phyloP scores from a whole-genome alignment of 2,329 filamentous ascomycete genomes.

The Colletotrichum lini region DNA sequence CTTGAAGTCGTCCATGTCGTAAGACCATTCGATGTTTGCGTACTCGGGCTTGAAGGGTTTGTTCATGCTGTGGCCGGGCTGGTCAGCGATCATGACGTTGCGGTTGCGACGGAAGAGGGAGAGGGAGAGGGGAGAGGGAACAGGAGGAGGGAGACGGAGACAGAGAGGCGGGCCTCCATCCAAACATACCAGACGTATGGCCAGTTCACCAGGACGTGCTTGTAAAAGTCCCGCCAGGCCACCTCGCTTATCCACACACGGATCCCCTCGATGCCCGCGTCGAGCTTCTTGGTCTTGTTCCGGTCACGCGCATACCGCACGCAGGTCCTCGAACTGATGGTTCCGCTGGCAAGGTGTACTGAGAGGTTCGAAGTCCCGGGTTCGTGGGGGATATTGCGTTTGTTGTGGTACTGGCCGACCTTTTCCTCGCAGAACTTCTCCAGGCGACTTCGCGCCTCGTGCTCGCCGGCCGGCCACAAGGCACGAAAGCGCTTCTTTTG shows the following conservation, averaged over 20 bases:
- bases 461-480: constrained; percentile 83
- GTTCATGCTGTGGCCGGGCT: constrained; percentile 61
- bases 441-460: constrained; percentile 76
- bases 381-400: constrained; percentile 76
- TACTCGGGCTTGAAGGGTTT: constrained; percentile 84
- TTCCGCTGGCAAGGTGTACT: constrained; percentile 79
- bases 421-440: constrained; percentile 77
- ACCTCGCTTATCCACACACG: constrained; percentile 85
- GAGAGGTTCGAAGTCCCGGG: constrained; percentile 78
- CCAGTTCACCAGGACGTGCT: constrained; percentile 87
- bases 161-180: neutral
- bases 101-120: too few species aligned
- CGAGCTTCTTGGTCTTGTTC: constrained; percentile 76
- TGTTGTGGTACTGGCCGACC: constrained; percentile 72
- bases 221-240: constrained; percentile 91
- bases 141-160: too few species aligned
- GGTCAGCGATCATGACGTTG: neutral
- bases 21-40: constrained; percentile 86
- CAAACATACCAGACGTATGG: constrained; percentile 79
- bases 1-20: constrained; percentile 76
- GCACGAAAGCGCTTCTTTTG: constrained; percentile 70
- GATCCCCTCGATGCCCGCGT: constrained; percentile 76
- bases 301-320: constrained; percentile 73
- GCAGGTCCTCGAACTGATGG: constrained; percentile 77
- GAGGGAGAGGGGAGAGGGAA: too few species aligned